A percentile compares a stretch with the other conserved stretches of the same genome.
Evolutionary conservation across 305 asterid genomes (phyloP).

Genomic region (Caryopteris hybrid): DNA sequence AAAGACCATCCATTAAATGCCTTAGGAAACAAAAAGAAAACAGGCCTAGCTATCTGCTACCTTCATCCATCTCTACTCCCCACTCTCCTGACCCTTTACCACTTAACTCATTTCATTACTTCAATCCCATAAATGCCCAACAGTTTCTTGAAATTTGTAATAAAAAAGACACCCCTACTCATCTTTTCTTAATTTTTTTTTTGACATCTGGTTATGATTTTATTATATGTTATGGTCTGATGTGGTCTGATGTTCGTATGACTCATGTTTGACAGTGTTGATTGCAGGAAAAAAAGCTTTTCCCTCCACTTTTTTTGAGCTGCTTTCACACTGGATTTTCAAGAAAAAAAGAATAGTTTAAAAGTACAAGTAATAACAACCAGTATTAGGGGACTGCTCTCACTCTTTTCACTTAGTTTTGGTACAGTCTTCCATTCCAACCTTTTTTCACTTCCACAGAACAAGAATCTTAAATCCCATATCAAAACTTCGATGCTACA

Average conservation of each 20-base stretch:
- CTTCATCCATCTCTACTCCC: too few relatives aligned
- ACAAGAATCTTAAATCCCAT: not conserved
- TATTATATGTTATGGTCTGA: too few relatives aligned
- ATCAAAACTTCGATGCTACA: too few relatives aligned
- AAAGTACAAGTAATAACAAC: not conserved
- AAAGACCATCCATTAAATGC: too few relatives aligned
- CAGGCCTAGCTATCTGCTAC: too few relatives aligned
- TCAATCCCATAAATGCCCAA: not conserved
- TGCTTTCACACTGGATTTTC: slow-evolving; percentile 6
- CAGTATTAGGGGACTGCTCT: not conserved
- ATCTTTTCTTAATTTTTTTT: too few relatives aligned
- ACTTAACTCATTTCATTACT: not conserved
- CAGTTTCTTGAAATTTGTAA: not conserved
- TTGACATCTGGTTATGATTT: too few relatives aligned
- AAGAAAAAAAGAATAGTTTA: not conserved
- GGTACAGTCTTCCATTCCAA: not conserved
- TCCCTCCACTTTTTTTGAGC: slow-evolving; percentile 17
- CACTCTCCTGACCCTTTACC: too few relatives aligned
- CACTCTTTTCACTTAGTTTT: not conserved
- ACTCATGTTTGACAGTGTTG: too few relatives aligned
- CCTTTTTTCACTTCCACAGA: not conserved
- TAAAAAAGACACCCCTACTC: too few relatives aligned
- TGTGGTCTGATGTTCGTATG: too few relatives aligned
- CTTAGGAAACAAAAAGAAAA: too few relatives aligned
- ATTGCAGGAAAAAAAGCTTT: not conserved